phyloP scores from a whole-genome alignment of 352 stramenopile species.

The Thalassiosira oceanica region DNA sequence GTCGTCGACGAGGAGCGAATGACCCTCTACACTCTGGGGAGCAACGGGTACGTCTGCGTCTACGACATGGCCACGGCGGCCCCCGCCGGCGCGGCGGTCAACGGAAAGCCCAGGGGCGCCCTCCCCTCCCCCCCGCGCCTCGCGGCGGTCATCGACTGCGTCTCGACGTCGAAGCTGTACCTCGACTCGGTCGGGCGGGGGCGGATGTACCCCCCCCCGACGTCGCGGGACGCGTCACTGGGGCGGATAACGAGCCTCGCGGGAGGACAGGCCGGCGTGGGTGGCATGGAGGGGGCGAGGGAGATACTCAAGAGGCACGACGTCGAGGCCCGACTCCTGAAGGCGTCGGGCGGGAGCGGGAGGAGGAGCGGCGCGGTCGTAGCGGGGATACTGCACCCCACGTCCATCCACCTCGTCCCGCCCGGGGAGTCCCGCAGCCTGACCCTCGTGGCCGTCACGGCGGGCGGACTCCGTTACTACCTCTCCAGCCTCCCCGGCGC shows the following conservation, averaged over 20 bases:
- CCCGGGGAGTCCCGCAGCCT: slow-evolving; percentile 75
- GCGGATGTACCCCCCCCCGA: slow-evolving; percentile 58
- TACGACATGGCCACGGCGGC: slow-evolving; percentile 55
- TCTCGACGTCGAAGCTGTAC: slow-evolving; percentile 61
- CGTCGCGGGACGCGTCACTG: slow-evolving; percentile 37
- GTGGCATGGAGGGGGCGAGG: slow-evolving; percentile 76
- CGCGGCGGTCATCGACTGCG: slow-evolving; percentile 53
- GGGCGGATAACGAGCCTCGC: slow-evolving; percentile 58
- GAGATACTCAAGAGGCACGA: slow-evolving; percentile 67
- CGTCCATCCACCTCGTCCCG: slow-evolving; percentile 69
- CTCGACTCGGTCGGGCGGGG: slow-evolving; percentile 64
- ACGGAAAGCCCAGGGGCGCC: background rate
- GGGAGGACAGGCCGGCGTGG: slow-evolving; percentile 65
- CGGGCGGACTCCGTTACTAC: slow-evolving; percentile 92
- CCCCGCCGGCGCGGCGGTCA: background rate
- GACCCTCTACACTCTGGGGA: slow-evolving; percentile 89
- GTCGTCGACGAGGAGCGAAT: slow-evolving; percentile 86
- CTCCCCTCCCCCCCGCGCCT: slow-evolving; percentile 27
- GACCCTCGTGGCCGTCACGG: slow-evolving; percentile 90
- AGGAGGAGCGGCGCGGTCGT: slow-evolving; percentile 12
- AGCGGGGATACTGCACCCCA: slow-evolving; percentile 58
- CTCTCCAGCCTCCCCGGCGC: slow-evolving; percentile 85
- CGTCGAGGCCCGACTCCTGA: slow-evolving; percentile 22
- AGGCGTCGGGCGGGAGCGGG: slow-evolving; percentile 9
- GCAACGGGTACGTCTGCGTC: slow-evolving; percentile 65